Percentiles rank a stretch among this genome's conserved stretches.
Conservation (phyloP, 306 rosid genomes). For the Cucurbita moschata region DNA sequence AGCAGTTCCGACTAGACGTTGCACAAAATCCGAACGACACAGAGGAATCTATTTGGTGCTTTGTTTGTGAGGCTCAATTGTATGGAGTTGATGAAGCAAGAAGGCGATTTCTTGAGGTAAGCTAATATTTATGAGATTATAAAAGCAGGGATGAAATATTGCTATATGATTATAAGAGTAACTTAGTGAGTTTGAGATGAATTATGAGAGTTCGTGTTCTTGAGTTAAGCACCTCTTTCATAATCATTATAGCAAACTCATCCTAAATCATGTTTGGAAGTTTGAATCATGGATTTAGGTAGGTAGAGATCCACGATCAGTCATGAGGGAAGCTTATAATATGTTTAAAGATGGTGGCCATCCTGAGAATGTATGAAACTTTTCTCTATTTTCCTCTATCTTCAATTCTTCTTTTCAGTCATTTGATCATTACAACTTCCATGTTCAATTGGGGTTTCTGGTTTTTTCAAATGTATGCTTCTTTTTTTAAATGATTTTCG, state of each 20-base stretch:
- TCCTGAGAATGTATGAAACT: constrained; percentile 50
- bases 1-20: constrained; percentile 84
- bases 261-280: neutral
- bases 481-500: neutral
- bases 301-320: constrained; percentile 65
- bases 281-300: constrained; percentile 40
- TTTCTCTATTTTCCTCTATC: neutral
- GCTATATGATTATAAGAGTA: neutral
- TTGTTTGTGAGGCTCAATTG: constrained; percentile 79
- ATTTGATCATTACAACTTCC: neutral
- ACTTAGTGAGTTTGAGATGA: neutral
- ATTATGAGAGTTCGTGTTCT: neutral
- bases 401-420: neutral
- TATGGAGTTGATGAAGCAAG: constrained; percentile 73
- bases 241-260: neutral
- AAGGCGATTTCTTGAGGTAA: constrained; percentile 62
- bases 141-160: neutral
- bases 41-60: constrained; percentile 93
- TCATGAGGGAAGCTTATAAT: constrained; percentile 62
- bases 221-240: neutral
- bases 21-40: constrained; percentile 92
- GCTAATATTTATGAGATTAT: constrained; percentile 1
- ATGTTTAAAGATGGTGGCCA: constrained; percentile 83
- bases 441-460: neutral
- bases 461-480: neutral